Evolutionary conservation across 441 rosid genomes (phyloP), one percentile per base, ranked within the genome.

Genomic region (Mallotus japonicus): DNA sequence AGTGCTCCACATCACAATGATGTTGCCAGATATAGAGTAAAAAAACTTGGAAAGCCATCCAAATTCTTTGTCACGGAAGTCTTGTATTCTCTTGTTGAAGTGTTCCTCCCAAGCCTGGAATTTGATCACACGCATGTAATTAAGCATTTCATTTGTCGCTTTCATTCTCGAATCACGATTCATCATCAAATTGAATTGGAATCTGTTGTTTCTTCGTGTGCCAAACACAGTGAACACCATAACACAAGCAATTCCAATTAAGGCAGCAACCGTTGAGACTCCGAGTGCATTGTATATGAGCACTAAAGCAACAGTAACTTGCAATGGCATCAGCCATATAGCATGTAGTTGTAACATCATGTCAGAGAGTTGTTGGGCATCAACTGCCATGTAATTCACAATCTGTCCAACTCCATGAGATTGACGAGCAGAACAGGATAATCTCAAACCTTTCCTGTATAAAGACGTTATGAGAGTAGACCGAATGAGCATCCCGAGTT

Each of bases 61-160:
- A 47, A 85, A 94, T 77, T 94, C 98, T 14, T 78, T 83, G 14
- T 85, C 89, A 4, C 98, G 88, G 70, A 88, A 89, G 50, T 82
- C 74, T 4, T 81, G 85, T 65, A 94, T 92, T 85, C 89, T 86
- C 79, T 89, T 83, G 67, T 90, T 89, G 80, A 92, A 90, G 81
- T 94, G 96, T 47, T 88, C 85, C 78, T 94, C 98, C 97, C 98
- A 94, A 17, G 97, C 98, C 72, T 94, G 98, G 79, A 94, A 92
- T 84, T 94, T 94, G 58, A 94, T 94, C 78, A 94, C 96, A 5
- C 97, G 84, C 96, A 94, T 89, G 79, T 88, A 89, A 60, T 89
- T 94, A 17, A 94, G 96, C 96, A 94, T 89, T 81, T 94, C 98
- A 50, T 94, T 94, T 2, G 91, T 90, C 3, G 96, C 98, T 79